Base-by-base conservation (phyloP, 805 yeast genomes). In the Lachancea quebecensis region DNA sequence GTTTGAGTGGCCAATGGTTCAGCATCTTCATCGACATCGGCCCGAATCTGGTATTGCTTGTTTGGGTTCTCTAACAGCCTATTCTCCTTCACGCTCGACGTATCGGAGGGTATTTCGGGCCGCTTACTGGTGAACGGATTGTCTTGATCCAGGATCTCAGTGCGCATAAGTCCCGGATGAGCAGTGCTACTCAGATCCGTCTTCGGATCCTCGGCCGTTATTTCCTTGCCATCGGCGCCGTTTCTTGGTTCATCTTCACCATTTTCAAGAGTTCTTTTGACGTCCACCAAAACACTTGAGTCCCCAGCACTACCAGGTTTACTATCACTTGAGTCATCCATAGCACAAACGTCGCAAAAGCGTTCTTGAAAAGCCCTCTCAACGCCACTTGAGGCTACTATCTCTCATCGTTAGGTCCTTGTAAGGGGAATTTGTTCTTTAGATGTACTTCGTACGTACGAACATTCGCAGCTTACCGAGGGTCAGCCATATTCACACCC, bases 101-200 rank as follows among this genome's bases (percentile, higher is more conserved):
- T 41, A 12, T 25, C 15, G 2, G 16, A 31, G 10, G 21, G 8
- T 27, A 27, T 25, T 10, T 25, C 15, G 30, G 33, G 35, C 28
- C 47, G 35, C 14, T 45, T 44, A 7, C 50, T 56, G 18, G 59
- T 38, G 42, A 60, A 60, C 18, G 65, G 64, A 45, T 60, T 60
- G 42, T 59, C 65, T 30, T 56, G 54, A 37, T 58, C 56, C 4
- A 52, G 50, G 11, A 59, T 54, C 21, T 51, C 55, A 3, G 64
- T 58, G 42, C 54, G 63, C 10, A 59, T 49, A 56, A 60, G 28
- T 12, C 18, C 25, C 12, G n/a, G 27, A 17, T 43, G 15, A 30
- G 16, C 25, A 11, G 16, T 31, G 14, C 6, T 35, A 11, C 17
- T 29, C n/a, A 10, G 9, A 25, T 10, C 17, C 28, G 21, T n/a